A percentile compares a stretch with the other conserved stretches of the same genome.
These are phyloP conservation scores for Suillus paluster DNA, from an alignment of 768 basidiomycete species.

Conservation along the genomic window DNA sequence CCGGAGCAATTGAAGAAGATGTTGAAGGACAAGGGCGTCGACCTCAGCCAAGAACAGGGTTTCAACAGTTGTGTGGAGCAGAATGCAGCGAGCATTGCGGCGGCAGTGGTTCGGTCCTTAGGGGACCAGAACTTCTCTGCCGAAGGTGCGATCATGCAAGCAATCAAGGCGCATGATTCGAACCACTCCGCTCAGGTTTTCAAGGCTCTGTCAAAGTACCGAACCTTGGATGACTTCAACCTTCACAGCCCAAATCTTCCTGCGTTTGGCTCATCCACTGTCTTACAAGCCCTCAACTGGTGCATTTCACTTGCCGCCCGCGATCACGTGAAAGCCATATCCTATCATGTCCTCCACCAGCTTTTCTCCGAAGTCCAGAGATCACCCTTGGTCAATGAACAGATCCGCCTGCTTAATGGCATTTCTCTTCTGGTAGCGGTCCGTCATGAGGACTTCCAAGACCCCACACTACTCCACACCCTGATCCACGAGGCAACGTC, in stretches of 20 bases:
- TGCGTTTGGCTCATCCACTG: constrained; percentile 48
- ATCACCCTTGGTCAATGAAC: constrained; percentile 82
- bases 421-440: constrained; percentile 76
- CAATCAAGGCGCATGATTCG: constrained; percentile 43
- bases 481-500: constrained; percentile 70
- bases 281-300: constrained; percentile 67
- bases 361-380: constrained; percentile 69
- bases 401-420: constrained; percentile 72
- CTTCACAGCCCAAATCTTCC: constrained; percentile 73
- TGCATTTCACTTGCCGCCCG: constrained; percentile 47
- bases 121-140: constrained; percentile 68
- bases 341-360: constrained; percentile 78
- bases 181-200: constrained; percentile 51
- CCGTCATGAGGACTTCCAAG: constrained; percentile 56
- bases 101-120: constrained; percentile 62
- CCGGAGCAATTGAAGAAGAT: constrained; percentile 38
- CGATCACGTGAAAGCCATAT: constrained; percentile 56
- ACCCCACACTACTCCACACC: constrained; percentile 64
- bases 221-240: constrained; percentile 49
- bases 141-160: constrained; percentile 51
- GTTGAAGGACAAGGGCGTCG: constrained; percentile 39
- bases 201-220: constrained; percentile 53
- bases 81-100: constrained; percentile 60
- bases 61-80: constrained; percentile 43
- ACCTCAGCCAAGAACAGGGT: constrained; percentile 29